Percentiles rank a stretch among this genome's conserved stretches.
Evolutionary conservation across 2,329 filamentous ascomycete species (phyloP).

Genomic region (Fonsecaea pedrosoi): DNA sequence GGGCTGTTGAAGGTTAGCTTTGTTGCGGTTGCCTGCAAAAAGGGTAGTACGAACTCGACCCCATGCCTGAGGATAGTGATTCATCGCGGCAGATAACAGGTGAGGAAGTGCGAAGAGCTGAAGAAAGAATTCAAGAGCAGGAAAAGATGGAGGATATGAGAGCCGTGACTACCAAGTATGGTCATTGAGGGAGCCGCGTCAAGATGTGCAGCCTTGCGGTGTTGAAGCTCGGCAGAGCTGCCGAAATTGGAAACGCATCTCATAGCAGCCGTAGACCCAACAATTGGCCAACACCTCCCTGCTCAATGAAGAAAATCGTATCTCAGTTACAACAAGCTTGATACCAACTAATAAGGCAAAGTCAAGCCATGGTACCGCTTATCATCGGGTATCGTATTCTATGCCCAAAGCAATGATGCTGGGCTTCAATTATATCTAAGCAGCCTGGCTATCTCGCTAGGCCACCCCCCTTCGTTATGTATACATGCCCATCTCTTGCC

Average conservation of each 20-base stretch:
- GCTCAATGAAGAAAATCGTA: background rate
- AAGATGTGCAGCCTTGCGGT: constrained; percentile 27
- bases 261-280: too few relatives aligned
- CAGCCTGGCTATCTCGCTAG: background rate
- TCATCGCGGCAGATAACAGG: constrained; percentile 54
- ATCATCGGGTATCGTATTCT: background rate
- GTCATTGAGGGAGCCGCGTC: constrained; percentile 23
- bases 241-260: background rate
- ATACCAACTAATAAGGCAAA: background rate
- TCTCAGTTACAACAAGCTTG: too few relatives aligned
- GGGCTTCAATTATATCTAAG: background rate
- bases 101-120: background rate
- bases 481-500: constrained; percentile 33
- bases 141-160: background rate
- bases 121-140: background rate
- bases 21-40: constrained; percentile 14
- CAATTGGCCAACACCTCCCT: background rate
- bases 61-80: constrained; percentile 71
- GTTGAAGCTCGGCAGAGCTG: constrained; percentile 14
- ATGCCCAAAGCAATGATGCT: background rate
- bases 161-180: background rate
- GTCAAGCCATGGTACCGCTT: background rate
- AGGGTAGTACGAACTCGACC: constrained; percentile 61
- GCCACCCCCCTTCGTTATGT: constrained; percentile 7
- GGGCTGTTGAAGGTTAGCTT: constrained; percentile 67